Evolutionary conservation across 2,329 filamentous ascomycete genomes (phyloP), one percentile per base, ranked within the genome.

Genomic region (Fusarium pseudocircinatum): DNA sequence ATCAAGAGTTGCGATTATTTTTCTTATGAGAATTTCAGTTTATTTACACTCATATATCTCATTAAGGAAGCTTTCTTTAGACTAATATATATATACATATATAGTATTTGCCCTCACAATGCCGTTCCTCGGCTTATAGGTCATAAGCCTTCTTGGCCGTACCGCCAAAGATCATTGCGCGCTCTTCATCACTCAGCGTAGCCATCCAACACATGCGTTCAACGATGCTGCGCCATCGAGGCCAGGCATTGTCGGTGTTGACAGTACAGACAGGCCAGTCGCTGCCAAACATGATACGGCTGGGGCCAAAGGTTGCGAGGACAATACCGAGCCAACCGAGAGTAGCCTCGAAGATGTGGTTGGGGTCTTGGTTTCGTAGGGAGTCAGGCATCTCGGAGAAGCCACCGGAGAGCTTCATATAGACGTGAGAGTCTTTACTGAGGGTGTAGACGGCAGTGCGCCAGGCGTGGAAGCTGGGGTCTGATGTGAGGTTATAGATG

Each of bases 181-280:
- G 88, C 67, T 93, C 89, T 43, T 90, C 88, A 22, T 90, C 86
- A 4, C 81, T 84, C 68, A 95, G 80, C 46, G 85, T 85, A 2
- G 88, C 89, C 86, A 92, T 87, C 81, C 87, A 86, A 73, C 95
- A 88, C 75, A 94, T 86, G 72, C 85, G 85, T 70, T 92, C 89
- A 24, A 97, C 92, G 4, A 96, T 85, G 26, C 85, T 85, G 72
- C 85, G 89, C 95, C 95, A 98, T 76, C 92, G 89, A 40, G 84
- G 83, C 94, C 95, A 97, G 37, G 93, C 91, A 28, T 85, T 82
- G 53, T 87, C 84, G 46, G 85, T 86, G 74, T 81, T 77, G 32
- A 94, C 84, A 70, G 94, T 95, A 83, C 94, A 97, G 2, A 98
- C 92, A 5, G 96, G 95, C 96, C 96, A 98, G 82, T 98, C 95